Evolutionary conservation across 2,329 filamentous ascomycete species (phyloP), one percentile per base, ranked within the genome.

Genomic region (Epichloe gansuensis): DNA sequence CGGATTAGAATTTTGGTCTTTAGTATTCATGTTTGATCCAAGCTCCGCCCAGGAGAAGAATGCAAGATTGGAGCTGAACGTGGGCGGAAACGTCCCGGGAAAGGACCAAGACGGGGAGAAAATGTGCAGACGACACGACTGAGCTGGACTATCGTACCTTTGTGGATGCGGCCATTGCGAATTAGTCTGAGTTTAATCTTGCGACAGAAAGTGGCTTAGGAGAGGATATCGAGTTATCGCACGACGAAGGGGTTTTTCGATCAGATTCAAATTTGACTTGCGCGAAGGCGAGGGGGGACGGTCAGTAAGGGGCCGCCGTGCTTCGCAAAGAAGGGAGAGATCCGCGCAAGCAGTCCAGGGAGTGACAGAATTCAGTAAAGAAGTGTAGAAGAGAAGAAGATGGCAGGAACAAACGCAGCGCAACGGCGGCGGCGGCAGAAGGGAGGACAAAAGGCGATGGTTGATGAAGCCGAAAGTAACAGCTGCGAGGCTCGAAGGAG

Each of bases 151-250:
- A 48, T 39, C 58, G 49, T 63, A 67, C 66, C 64, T 68, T 67
- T 55, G 64, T 66, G 55, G 64, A 63, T 53, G 66, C 53, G 55
- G 66, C 65, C 66, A 67, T 67, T 63, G 60, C 63, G 51, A 47
- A 42, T 51, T 39, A 38, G 42, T 27, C n/a, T 35, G 42, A 13
- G 38, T 31, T 47, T 38, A 9, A 31, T 41, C 27, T 47, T 31
- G 46, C 12, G 44, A 54, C 46, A 36, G 34, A 44, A 27, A 42
- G 45, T 27, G 31, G 27, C 27, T 48, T 11, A 39, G 25, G 12
- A 45, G 39, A 38, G 36, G 35, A 43, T 53, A 34, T 49, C 48
- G 49, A 41, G 34, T 42, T 50, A 44, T 52, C 49, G 55, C 45
- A 54, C 52, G 53, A 48, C 49, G 45, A 23, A 46, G 47, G 44